Base-by-base conservation (phyloP, 148 eudicot species). In the Pouteria glomerata region DNA sequence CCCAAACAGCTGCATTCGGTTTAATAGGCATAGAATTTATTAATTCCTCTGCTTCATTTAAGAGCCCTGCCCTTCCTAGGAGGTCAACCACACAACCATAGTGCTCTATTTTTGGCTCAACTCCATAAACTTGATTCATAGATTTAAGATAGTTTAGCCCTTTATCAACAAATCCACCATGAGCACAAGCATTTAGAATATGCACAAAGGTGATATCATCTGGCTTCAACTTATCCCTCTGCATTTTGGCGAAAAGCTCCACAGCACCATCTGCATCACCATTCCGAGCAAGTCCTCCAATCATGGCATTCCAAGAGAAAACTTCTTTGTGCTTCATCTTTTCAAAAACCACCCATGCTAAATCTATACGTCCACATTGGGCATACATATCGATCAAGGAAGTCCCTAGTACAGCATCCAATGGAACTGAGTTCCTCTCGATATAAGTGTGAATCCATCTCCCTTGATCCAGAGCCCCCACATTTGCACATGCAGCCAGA, bases 271-370 rank as follows among this genome's bases (percentile, higher is more conserved):
- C 59, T 23, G 80, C 76, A 1, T 63, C 50, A 19, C 87, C 84
- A 52, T 84, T 69, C 51, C 78, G 71, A 1, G 82, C 84, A 24
- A 78, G 79, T 31, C 84, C 87, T 37, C 79, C 79, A 63, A 84
- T 84, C 82, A 81, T 84, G 14, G 87, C 84, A 69, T 80, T 83
- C 84, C 84, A 83, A 68, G 82, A 45, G 50, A 66, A 78, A 0
- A 75, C 66, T 74, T 75, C 78, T 48, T 69, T 78, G 24, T 35
- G 55, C 23, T 64, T 55, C 69, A 83, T 74, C 27, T 53, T 75
- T 42, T 73, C 78, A 2, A 83, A 83, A 41, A 80, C 82, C 19
- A 72, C 81, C 80, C 69, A 75, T 0, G 86, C 81, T 67, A 76
- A 67, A 58, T 80, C 82, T 0, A 83, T 57, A 21, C 68, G 53